Percentiles rank a stretch among this genome's conserved stretches.
These are phyloP conservation scores for Leccinum fuscescens DNA, from an alignment of 1,284 basidiomycete genomes.

Conservation along the genomic window DNA sequence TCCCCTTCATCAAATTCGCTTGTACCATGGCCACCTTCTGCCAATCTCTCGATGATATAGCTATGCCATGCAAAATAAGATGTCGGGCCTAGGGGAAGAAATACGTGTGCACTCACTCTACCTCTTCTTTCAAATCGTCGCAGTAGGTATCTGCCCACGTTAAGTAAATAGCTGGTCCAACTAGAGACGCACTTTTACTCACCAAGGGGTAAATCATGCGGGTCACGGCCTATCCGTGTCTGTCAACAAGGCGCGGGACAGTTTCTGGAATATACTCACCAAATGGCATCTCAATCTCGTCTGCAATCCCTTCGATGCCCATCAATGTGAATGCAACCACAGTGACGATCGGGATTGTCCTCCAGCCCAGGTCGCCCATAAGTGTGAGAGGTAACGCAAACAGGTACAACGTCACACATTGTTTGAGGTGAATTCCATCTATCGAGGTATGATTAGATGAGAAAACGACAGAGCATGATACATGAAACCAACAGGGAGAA, in stretches of 20 bases:
- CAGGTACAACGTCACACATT: slow-evolving; percentile 87
- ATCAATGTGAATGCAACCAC: slow-evolving; percentile 86
- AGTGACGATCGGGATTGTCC: slow-evolving; percentile 78
- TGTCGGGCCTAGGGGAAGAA: background rate
- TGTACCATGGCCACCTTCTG: slow-evolving; percentile 70
- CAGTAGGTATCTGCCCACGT: slow-evolving; percentile 70
- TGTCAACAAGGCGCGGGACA: slow-evolving; percentile 2
- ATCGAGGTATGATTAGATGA: slow-evolving; percentile 4
- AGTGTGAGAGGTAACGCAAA: slow-evolving; percentile 85
- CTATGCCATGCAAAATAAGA: slow-evolving; percentile 37
- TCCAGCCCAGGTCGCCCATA: slow-evolving; percentile 76
- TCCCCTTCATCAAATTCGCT: slow-evolving; percentile 71
- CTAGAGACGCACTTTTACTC: slow-evolving; percentile 17
- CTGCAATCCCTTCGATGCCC: slow-evolving; percentile 91
- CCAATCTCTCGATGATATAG: slow-evolving; percentile 74
- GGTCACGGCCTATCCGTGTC: slow-evolving; percentile 49
- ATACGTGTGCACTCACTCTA: slow-evolving; percentile 47
- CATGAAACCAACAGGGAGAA: slow-evolving; percentile 54
- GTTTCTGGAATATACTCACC: slow-evolving; percentile 41
- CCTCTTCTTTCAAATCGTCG: slow-evolving; percentile 80
- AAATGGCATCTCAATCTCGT: slow-evolving; percentile 90
- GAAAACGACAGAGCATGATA: background rate
- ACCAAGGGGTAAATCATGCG: slow-evolving; percentile 71
- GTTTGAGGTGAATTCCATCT: slow-evolving; percentile 89
- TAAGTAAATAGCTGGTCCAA: slow-evolving; percentile 8